Base-by-base conservation (phyloP, 495 filamentous ascomycete species). In the Penicillium ochrochloron region DNA sequence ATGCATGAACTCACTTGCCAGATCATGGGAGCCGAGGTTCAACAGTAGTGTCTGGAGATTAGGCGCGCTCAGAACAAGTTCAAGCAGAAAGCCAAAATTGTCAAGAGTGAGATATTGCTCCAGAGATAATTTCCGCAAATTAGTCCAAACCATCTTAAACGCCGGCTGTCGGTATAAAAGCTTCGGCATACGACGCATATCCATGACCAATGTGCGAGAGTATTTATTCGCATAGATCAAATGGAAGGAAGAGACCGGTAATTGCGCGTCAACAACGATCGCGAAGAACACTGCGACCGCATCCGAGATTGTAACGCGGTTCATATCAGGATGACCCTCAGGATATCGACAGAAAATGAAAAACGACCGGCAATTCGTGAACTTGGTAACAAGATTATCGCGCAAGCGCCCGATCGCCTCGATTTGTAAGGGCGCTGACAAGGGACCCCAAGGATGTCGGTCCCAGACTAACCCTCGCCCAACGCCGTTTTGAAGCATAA, bases 281-380 rank as follows among this genome's bases (percentile, higher is more conserved):
- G 70, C 66, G 54, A 75, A 73, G 31, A 73, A 73, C 0, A 75
- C 66, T 0, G 68, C 64, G 19, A 71, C 70, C 14, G 68, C 66
- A 37, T 75, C 73, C 1, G 70, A 70, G 44, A 73, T 62, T 0
- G 72, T 74, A 4, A 74, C 64, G 23, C 59, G 67, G 10, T 41
- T 67, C 68, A 73, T 65, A 35, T 74, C 70, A 0, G 70, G 72
- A 58, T 70, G 70, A 0, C 72, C 72, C 34, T 74, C 72, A 0
- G 72, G 72, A 19, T 71, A 73, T 61, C 67, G 72, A 61, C 72
- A 74, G 35, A 73, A 64, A n/a, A 74, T 69, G 50, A 71, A 74
- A 17, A 74, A 74, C 0, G 72, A 73, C 7, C 67, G 67, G 48
- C 72, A 74, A 34, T 71, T 66, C 15, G 64, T 67, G 9, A 74